These are phyloP conservation scores for Caloboletus firmus DNA, from an alignment of 1,284 basidiomycete genomes.

Conservation along the genomic window DNA sequence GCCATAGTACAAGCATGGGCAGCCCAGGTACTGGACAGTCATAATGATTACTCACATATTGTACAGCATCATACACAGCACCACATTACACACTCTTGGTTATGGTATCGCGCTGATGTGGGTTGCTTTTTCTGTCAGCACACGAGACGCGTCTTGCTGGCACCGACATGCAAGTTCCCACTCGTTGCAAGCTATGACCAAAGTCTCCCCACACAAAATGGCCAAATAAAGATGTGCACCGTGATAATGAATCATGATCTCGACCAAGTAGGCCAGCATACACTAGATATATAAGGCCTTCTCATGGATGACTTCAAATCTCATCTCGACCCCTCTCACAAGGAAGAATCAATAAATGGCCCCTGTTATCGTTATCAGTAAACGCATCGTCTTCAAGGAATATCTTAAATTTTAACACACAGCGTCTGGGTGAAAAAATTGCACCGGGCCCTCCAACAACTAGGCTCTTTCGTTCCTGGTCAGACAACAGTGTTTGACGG, in stretches of 20 bases:
- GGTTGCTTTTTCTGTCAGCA: not conserved
- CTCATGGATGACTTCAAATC: not conserved
- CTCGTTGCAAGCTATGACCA: too few relatives aligned
- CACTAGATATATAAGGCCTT: not conserved
- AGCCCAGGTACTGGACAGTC: not conserved
- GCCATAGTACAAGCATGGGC: too few relatives aligned
- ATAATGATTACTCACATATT: not conserved
- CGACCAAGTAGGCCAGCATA: not conserved
- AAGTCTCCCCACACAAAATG: not conserved
- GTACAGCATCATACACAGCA: not conserved
- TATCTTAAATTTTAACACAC: not conserved
- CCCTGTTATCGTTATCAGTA: not conserved
- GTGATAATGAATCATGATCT: not conserved
- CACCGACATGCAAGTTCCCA: too few relatives aligned
- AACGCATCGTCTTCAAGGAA: not conserved
- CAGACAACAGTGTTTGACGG: not conserved
- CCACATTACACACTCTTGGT: not conserved
- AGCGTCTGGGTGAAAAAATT: not conserved
- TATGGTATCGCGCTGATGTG: not conserved
- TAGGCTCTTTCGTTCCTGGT: not conserved
- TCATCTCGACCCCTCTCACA: not conserved
- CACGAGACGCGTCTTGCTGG: too few relatives aligned
- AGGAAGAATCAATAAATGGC: not conserved
- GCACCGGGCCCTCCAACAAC: not conserved
- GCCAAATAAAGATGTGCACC: not conserved